Percentiles rank a stretch among this genome's conserved stretches.
Evolutionary conservation across 179 eudicot species (phyloP).

Genomic region (Nepenthes alata): DNA sequence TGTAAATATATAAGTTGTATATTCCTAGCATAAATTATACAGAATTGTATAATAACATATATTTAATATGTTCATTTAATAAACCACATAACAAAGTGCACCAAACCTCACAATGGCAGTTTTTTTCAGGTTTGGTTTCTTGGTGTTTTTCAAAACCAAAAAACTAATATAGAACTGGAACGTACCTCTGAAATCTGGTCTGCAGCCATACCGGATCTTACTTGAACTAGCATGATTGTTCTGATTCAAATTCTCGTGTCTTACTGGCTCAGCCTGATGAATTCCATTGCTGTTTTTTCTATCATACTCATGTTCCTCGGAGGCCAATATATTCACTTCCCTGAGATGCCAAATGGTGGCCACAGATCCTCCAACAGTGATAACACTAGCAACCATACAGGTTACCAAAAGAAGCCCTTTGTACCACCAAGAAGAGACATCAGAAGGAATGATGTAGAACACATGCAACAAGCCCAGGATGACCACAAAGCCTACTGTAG

Average conservation of each 20-base stretch:
- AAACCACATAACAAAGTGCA: no score
- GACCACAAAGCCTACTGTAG: constrained; percentile 52
- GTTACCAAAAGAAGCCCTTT: constrained; percentile 65
- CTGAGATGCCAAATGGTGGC: constrained; percentile 66
- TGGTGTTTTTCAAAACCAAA: not conserved
- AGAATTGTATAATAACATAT: no score
- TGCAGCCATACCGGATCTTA: constrained; percentile 46
- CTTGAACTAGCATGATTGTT: constrained; percentile 20
- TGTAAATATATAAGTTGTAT: no score
- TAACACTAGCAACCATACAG: constrained; percentile 63
- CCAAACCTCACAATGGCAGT: no score
- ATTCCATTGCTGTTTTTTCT: constrained; percentile 9
- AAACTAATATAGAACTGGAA: not conserved
- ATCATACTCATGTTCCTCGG: constrained; percentile 15
- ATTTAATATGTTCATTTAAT: no score
- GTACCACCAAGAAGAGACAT: constrained; percentile 55
- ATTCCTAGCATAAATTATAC: no score
- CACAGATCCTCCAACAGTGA: constrained; percentile 62
- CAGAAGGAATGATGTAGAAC: constrained; percentile 46
- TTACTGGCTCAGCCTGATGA: constrained; percentile 13
- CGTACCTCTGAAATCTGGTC: constrained; percentile 80
- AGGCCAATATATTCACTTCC: constrained; percentile 35
- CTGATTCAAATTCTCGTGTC: constrained; percentile 15
- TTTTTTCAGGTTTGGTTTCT: not conserved
- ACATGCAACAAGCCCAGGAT: constrained; percentile 37